Evolutionary conservation across 345 rosid species (phyloP).

Genomic region (Moricandia moricandioides): DNA sequence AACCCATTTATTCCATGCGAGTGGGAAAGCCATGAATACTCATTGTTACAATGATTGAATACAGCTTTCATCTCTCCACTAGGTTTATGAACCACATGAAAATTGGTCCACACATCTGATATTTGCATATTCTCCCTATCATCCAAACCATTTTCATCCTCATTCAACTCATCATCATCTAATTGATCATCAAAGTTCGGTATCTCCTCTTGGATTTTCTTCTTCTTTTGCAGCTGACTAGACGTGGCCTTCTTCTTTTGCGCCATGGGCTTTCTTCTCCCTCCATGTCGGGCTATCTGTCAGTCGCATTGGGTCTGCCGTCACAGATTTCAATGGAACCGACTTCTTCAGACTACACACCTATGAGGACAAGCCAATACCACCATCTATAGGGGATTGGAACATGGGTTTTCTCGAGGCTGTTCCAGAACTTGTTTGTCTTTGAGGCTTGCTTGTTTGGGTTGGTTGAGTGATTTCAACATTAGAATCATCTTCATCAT

Average conservation of each 20-base stretch:
- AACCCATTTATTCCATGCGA: background rate
- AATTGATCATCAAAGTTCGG: background rate
- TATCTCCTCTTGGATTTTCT: background rate
- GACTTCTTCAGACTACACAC: background rate
- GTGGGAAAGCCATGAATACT: background rate
- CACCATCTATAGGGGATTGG: no score
- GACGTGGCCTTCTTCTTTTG: background rate
- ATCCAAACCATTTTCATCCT: background rate
- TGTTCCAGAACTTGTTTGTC: background rate
- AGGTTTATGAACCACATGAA: background rate
- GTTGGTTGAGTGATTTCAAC: background rate
- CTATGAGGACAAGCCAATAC: no score
- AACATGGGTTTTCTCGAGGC: no score
- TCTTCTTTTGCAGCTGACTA: background rate
- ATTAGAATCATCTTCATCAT: background rate
- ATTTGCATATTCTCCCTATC: background rate
- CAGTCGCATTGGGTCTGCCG: no score
- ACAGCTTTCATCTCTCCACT: background rate
- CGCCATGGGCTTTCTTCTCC: background rate
- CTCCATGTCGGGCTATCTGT: no score
- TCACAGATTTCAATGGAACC: background rate
- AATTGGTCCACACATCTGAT: no score
- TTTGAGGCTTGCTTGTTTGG: background rate
- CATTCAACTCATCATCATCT: background rate
- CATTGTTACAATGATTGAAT: no score